Conservation (phyloP, 257 asterid species). For the Primulina tabacum region DNA sequence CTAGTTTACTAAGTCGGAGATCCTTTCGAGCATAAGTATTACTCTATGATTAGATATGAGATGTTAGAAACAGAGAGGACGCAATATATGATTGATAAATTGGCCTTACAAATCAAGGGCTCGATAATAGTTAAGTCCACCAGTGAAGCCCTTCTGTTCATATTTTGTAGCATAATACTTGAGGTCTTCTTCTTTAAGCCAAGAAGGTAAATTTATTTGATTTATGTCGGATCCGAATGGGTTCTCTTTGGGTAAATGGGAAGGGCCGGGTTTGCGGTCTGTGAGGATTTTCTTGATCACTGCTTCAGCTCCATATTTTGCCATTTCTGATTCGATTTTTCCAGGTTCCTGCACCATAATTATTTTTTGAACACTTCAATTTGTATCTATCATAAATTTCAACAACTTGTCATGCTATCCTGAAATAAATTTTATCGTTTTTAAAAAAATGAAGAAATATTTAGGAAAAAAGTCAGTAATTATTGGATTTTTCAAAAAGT, state of each 20-base stretch:
- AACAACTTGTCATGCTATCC: too few species aligned
- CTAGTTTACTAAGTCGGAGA: too few species aligned
- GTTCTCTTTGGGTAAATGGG: conserved; percentile 53
- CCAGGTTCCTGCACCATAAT: conserved; percentile 56
- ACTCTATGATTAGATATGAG: too few species aligned
- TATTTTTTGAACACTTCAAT: background rate
- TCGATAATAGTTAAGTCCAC: conserved; percentile 88
- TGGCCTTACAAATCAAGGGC: conserved; percentile 61
- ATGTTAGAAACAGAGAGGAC: too few species aligned
- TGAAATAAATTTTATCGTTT: too few species aligned
- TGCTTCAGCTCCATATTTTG: conserved; percentile 49
- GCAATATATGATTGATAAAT: background rate
- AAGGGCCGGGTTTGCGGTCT: conserved; percentile 59
- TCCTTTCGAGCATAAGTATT: too few species aligned
- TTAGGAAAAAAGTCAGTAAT: too few species aligned
- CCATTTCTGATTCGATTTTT: conserved; percentile 68
- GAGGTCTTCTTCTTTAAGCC: conserved; percentile 71
- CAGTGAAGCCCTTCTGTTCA: conserved; percentile 70
- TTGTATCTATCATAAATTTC: background rate
- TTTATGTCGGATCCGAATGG: conserved; percentile 46
- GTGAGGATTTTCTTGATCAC: conserved; percentile 65
- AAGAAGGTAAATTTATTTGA: conserved; percentile 45
- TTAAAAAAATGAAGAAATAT: too few species aligned
- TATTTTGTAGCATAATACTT: conserved; percentile 51
- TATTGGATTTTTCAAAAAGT: too few species aligned